A percentile compares a stretch with the other conserved stretches of the same genome.
These are phyloP conservation scores for Datura wrightii DNA, from an alignment of 257 asterid species.

Conservation along the genomic window DNA sequence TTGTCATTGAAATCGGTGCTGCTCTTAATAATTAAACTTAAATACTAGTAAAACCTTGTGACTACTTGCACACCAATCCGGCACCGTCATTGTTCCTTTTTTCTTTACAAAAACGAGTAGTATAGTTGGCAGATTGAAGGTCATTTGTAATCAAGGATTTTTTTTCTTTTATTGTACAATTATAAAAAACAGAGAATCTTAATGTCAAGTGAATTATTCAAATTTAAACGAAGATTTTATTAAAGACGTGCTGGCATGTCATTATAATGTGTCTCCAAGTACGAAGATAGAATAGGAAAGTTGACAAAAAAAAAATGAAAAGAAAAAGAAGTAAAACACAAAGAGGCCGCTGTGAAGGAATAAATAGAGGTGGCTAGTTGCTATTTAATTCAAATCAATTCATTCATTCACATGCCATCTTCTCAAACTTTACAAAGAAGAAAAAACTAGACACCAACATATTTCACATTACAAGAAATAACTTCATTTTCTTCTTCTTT, in stretches of 20 bases:
- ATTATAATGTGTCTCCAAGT: conserved; percentile 12
- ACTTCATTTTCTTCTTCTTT: not conserved
- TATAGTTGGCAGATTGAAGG: conserved; percentile 20
- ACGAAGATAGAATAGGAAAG: not conserved
- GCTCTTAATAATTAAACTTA: not conserved
- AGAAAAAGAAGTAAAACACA: not conserved
- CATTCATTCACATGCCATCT: conserved; percentile 22
- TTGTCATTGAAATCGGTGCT: conserved; percentile 20
- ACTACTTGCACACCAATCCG: conserved; percentile 14
- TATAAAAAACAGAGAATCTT: conserved; percentile 8
- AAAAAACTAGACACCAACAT: not conserved
- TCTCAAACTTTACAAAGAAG: not conserved
- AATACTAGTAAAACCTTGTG: not conserved
- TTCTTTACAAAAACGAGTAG: conserved; percentile 25
- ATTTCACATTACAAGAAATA: not conserved
- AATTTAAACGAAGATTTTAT: conserved; percentile 23
- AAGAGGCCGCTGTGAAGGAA: conserved; percentile 21
- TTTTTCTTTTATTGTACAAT: not conserved
- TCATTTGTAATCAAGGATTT: not conserved
- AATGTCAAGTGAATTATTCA: not conserved
- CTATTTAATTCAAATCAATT: conserved; percentile 10
- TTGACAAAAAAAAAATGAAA: not conserved
- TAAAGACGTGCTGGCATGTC: conserved; percentile 31
- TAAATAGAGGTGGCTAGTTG: not conserved
- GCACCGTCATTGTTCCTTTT: conserved; percentile 26